Evolutionary conservation across 2,329 filamentous ascomycete species (phyloP), one percentile per base, ranked within the genome.

Genomic region (Alternaria brassicae): DNA sequence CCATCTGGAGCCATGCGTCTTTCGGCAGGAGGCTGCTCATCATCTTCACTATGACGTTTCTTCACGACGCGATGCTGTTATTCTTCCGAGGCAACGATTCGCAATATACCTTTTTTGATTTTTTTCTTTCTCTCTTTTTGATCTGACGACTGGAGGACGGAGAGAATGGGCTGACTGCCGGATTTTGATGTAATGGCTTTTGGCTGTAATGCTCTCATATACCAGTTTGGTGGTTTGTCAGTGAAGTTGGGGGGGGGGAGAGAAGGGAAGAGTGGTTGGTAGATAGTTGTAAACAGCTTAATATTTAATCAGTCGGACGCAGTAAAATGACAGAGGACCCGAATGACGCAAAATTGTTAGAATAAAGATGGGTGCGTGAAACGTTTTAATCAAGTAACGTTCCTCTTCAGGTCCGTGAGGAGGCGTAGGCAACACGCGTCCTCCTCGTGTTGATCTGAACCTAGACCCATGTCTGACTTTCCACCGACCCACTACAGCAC

Each of bases 41-140:
- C 32, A 13, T 47, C 28, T 48, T 48, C 44, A 25, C 44, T 36
- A 15, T 48, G 63, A 72, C 58, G 68, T 68, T 71, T 63, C 58
- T 61, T 73, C 63, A 75, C 67, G 73, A 76, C 65, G 70, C 65
- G 63, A 76, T 66, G 73, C 72, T 73, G 60, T 63, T 63, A 65
- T 71, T 74, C 66, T 67, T 68, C 66, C 57, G 59, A n/a, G 60
- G 60, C 41, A 55, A 51, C 48, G 49, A 45, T 59, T 45, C 61
- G 60, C 60, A 61, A 53, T 68, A 68, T 67, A 67, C 62, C 64
- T 65, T 67, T 67, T 50, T 57, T 30, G 39, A 40, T 27, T 56
- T 57, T 50, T 48, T 30, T 50, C 32, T 23, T 23, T 15, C 4
- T 60, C n/a, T n/a, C n/a, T 30, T 39, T 39, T 21, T 17, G 9